These are phyloP conservation scores for Eremothecium coryli DNA, from an alignment of 1,139 yeast genomes.

Conservation along the genomic window DNA sequence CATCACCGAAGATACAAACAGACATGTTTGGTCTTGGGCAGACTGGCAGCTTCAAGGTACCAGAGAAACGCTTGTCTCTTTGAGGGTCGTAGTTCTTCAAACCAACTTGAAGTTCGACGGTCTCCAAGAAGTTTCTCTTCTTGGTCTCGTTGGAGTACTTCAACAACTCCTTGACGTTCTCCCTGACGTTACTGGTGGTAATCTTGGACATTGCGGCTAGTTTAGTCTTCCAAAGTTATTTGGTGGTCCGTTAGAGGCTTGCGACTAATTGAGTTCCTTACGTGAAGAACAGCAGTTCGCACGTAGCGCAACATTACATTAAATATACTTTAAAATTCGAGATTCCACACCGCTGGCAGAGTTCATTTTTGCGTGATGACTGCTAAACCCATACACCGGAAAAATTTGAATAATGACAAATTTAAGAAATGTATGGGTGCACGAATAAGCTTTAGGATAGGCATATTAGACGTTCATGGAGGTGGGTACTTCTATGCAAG, in stretches of 20 bases:
- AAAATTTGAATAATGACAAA: background rate
- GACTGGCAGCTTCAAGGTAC: constrained; percentile 95
- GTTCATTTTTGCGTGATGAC: background rate
- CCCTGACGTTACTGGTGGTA: constrained; percentile 90
- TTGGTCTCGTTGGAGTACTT: constrained; percentile 89
- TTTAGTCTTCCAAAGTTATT: constrained; percentile 58
- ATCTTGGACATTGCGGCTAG: constrained; percentile 76
- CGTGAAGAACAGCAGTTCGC: too few relatives aligned
- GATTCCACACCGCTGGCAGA: too few relatives aligned
- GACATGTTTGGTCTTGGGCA: constrained; percentile 99
- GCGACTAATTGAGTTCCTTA: constrained; percentile 20
- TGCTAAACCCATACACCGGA: background rate
- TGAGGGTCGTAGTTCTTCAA: constrained; percentile 99
- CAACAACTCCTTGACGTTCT: constrained; percentile 87
- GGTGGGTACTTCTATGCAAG: too few relatives aligned
- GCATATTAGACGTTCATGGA: too few relatives aligned
- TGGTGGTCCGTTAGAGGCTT: constrained; percentile 38
- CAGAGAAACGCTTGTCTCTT: constrained; percentile 99
- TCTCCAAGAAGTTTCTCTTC: constrained; percentile 99
- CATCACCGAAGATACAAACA: constrained; percentile 99
- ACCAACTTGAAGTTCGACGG: constrained; percentile 99
- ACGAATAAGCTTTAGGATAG: too few relatives aligned
- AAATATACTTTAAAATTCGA: too few relatives aligned
- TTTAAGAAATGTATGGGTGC: too few relatives aligned
- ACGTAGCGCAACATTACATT: too few relatives aligned